These are phyloP conservation scores for Leptographium flavum DNA, from an alignment of 2,329 filamentous ascomycete genomes.

Conservation along the genomic window DNA sequence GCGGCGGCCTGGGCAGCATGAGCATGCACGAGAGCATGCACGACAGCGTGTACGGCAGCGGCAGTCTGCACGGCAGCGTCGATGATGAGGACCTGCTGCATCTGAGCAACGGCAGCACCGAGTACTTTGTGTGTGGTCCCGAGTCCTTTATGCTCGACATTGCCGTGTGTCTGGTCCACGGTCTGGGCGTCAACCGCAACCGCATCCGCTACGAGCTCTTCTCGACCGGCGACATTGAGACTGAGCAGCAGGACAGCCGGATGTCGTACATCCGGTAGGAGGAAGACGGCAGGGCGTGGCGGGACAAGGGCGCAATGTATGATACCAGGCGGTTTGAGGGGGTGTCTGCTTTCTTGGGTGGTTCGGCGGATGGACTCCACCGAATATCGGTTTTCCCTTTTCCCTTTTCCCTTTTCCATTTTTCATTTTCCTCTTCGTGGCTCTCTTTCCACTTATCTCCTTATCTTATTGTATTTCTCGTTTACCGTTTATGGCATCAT, in stretches of 20 bases:
- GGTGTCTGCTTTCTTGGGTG: too few species aligned
- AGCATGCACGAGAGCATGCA: background rate
- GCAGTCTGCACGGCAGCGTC: background rate
- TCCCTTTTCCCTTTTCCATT: too few species aligned
- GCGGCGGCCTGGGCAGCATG: background rate
- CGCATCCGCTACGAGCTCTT: conserved; percentile 33
- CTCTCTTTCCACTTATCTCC: too few species aligned
- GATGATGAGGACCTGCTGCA: conserved; percentile 26
- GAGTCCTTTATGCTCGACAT: conserved; percentile 41
- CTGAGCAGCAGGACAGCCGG: conserved; percentile 6
- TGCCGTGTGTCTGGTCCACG: conserved; percentile 23
- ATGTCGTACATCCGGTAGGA: conserved; percentile 3
- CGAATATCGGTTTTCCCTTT: too few species aligned
- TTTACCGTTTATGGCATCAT: background rate
- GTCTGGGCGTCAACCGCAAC: conserved; percentile 22
- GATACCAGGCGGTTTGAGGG: too few species aligned
- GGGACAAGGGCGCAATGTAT: too few species aligned
- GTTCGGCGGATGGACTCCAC: too few species aligned
- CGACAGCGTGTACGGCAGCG: background rate
- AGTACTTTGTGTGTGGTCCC: conserved; percentile 41
- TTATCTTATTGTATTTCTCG: background rate
- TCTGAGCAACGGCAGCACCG: conserved; percentile 28
- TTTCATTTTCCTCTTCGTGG: background rate
- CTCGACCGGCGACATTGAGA: conserved; percentile 23
- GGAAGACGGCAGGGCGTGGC: background rate